Conservation (phyloP, 2,329 filamentous ascomycete genomes). For the Colletotrichum nymphaeae region DNA sequence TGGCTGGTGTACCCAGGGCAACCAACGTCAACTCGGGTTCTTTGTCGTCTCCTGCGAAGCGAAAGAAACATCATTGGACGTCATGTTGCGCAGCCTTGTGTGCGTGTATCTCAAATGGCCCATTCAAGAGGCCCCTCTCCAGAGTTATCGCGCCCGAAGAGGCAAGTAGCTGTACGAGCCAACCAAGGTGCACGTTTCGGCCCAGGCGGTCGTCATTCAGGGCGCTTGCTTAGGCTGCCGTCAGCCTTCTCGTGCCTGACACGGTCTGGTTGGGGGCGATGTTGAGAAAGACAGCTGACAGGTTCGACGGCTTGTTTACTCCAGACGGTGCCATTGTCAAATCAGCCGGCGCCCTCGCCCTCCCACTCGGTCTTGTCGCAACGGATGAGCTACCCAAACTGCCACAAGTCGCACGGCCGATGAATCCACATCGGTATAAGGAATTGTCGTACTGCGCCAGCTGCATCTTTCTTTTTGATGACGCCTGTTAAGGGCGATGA, state of each 20-base stretch:
- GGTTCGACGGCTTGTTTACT: slow-evolving; percentile 31
- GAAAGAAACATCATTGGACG: slow-evolving; percentile 1
- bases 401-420: slow-evolving; percentile 6
- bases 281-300: slow-evolving; percentile 28
- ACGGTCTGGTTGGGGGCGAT: slow-evolving; percentile 14
- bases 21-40: background rate
- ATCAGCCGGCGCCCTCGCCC: slow-evolving; percentile 43
- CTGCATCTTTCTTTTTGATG: slow-evolving; percentile 12
- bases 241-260: slow-evolving; percentile 44
- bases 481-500: slow-evolving; percentile 3
- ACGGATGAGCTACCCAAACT: slow-evolving; percentile 36
- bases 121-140: background rate
- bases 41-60: slow-evolving; percentile 3
- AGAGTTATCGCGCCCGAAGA: background rate
- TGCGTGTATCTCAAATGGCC: slow-evolving; percentile 1
- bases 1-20: slow-evolving; percentile 12
- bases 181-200: slow-evolving; percentile 28
- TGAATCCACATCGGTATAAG: slow-evolving; percentile 12
- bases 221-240: slow-evolving; percentile 39
- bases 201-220: slow-evolving; percentile 19
- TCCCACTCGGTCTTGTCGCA: slow-evolving; percentile 43
- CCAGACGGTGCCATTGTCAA: slow-evolving; percentile 46
- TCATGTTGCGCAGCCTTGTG: slow-evolving; percentile 33
- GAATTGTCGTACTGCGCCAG: slow-evolving; percentile 3
- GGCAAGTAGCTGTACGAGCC: slow-evolving; percentile 12